These are phyloP conservation scores for Xylariaceae sp. DNA, from an alignment of 2,329 filamentous ascomycete genomes.

Conservation along the genomic window DNA sequence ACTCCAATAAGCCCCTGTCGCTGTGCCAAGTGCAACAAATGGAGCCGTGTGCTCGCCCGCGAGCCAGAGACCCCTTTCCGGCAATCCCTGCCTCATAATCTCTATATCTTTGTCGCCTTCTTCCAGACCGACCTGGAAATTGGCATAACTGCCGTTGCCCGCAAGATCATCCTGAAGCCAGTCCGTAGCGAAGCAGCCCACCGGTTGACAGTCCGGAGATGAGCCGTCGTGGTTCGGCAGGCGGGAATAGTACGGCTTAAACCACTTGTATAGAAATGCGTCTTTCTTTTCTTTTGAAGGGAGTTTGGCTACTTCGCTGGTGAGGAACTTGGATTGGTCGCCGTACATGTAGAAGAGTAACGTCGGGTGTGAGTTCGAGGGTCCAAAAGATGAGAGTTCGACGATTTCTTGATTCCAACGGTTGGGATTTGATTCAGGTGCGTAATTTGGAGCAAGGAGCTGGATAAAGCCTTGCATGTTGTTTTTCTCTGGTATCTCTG, in stretches of 20 bases:
- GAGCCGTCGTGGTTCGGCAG: constrained; percentile 62
- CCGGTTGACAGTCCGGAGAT: constrained; percentile 57
- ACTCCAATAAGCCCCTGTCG: constrained; percentile 88
- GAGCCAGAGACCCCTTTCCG: constrained; percentile 71
- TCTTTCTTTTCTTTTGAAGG: constrained; percentile 45
- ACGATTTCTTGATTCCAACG: constrained; percentile 74
- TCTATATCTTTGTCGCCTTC: constrained; percentile 70
- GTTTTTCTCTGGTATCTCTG: constrained; percentile 35
- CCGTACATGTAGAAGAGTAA: constrained; percentile 80
- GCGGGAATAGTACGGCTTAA: constrained; percentile 72
- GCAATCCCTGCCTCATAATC: constrained; percentile 57
- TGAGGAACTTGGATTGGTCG: constrained; percentile 54
- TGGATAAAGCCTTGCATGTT: constrained; percentile 65
- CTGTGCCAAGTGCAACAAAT: constrained; percentile 83
- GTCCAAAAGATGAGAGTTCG: constrained; percentile 66
- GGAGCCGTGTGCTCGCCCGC: constrained; percentile 89
- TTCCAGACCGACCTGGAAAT: constrained; percentile 74
- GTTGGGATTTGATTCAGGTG: constrained; percentile 54
- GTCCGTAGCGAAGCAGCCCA: constrained; percentile 62
- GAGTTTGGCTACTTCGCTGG: constrained; percentile 40
- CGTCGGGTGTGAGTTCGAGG: constrained; percentile 64
- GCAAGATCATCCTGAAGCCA: constrained; percentile 79
- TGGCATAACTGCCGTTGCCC: constrained; percentile 77
- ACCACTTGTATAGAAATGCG: constrained; percentile 59
- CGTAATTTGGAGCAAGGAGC: constrained; percentile 70